phyloP scores from a whole-genome alignment of 768 basidiomycete species.

The Collybia sp. region DNA sequence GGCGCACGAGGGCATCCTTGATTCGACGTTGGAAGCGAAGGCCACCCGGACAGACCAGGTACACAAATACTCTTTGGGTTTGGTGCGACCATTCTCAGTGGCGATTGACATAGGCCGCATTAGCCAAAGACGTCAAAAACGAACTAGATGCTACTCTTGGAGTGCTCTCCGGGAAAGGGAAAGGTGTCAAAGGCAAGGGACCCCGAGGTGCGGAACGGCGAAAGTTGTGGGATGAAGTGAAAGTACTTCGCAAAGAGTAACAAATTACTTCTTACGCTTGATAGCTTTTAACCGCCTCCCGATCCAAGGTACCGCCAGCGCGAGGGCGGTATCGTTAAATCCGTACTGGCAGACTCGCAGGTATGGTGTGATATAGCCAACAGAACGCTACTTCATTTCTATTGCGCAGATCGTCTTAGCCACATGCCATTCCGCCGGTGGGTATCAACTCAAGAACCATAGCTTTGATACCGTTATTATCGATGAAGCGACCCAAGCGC shows the following conservation, averaged over 20 bases:
- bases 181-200: slow-evolving; percentile 66
- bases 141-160: slow-evolving; percentile 74
- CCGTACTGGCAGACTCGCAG: slow-evolving; percentile 77
- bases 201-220: slow-evolving; percentile 70
- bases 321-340: slow-evolving; percentile 78
- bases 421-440: slow-evolving; percentile 93
- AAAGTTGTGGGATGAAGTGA: slow-evolving; percentile 86
- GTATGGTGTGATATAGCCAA: slow-evolving; percentile 24
- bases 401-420: slow-evolving; percentile 70
- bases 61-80: neutral
- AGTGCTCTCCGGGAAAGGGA: slow-evolving; percentile 67
- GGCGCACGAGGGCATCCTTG: slow-evolving; percentile 58
- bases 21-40: slow-evolving; percentile 70
- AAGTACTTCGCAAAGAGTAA: slow-evolving; percentile 86
- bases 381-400: neutral
- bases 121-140: slow-evolving; percentile 85
- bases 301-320: slow-evolving; percentile 77
- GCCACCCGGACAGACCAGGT: slow-evolving; percentile 72
- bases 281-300: slow-evolving; percentile 1
- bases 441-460: slow-evolving; percentile 69
- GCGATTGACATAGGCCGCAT: slow-evolving; percentile 47
- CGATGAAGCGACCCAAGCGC: slow-evolving; percentile 95
- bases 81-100: neutral
- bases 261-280: slow-evolving; percentile 15
- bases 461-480: slow-evolving; percentile 93